These are phyloP conservation scores for Acanthamoeba lenticulata DNA, from an alignment of 208 protist genomes.

Conservation along the genomic window DNA sequence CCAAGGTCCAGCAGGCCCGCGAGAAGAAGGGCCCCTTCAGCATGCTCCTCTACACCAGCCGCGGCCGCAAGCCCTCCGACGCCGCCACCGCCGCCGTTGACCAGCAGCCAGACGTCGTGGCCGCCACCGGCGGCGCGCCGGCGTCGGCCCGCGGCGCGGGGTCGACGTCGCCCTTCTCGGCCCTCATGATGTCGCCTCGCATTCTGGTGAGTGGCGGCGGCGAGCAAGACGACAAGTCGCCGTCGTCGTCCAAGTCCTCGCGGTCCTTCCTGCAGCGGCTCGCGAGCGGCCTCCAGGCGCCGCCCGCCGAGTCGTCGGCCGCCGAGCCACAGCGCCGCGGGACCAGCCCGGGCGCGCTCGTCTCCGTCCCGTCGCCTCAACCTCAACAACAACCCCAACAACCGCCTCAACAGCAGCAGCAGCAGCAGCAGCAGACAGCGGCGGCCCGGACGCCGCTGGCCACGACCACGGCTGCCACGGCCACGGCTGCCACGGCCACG, in stretches of 20 bases:
- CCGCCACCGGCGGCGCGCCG: too few relatives aligned
- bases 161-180: too few relatives aligned
- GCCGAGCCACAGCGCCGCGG: not conserved
- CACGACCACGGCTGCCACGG: too few relatives aligned
- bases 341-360: not conserved
- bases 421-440: not conserved
- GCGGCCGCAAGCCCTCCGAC: not conserved
- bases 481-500: too few relatives aligned
- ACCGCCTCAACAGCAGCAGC: not conserved
- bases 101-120: not conserved
- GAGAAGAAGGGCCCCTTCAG: not conserved
- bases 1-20: not conserved
- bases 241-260: too few relatives aligned
- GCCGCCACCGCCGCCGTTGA: not conserved
- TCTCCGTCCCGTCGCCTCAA: too few relatives aligned
- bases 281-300: too few relatives aligned
- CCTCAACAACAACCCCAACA: not conserved
- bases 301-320: not conserved
- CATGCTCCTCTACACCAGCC: not conserved
- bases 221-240: too few relatives aligned
- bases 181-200: too few relatives aligned
- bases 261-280: not conserved
- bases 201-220: too few relatives aligned
- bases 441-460: not conserved
- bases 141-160: not conserved